These are phyloP conservation scores for Selenicereus undatus DNA, from an alignment of 148 eudicot genomes.

Conservation along the genomic window DNA sequence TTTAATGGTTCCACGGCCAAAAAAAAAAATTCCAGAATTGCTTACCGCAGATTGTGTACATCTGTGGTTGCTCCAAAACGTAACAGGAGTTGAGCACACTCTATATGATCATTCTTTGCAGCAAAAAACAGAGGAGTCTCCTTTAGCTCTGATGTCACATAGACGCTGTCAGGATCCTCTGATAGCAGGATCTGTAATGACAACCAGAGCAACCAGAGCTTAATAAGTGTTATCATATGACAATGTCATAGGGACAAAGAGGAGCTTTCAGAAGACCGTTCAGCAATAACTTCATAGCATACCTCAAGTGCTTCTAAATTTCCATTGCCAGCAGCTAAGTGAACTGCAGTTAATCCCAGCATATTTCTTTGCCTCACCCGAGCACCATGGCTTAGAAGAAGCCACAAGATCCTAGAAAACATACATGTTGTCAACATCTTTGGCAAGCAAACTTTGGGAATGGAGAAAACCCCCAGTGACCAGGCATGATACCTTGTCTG, in stretches of 20 bases:
- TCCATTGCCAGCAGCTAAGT: conserved; percentile 35
- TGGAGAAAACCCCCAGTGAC: neutral
- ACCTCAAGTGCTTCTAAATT: conserved; percentile 36
- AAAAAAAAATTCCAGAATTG: neutral
- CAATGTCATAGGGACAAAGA: neutral
- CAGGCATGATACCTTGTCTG: conserved; percentile 24
- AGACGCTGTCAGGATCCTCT: conserved; percentile 27
- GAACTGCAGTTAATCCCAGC: conserved; percentile 34
- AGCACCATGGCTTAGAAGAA: conserved; percentile 35
- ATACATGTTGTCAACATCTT: neutral
- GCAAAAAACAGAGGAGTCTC: conserved; percentile 40
- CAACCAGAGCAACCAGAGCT: neutral
- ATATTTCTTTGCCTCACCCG: conserved; percentile 36
- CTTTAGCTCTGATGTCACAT: conserved; percentile 29
- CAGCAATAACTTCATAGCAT: conserved; percentile 13
- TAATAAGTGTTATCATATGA: neutral
- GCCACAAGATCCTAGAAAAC: conserved; percentile 27
- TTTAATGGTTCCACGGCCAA: neutral
- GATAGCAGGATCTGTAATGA: conserved; percentile 26
- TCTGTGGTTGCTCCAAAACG: conserved; percentile 37
- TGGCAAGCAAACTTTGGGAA: neutral
- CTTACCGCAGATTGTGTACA: conserved; percentile 36
- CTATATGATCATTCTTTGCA: conserved; percentile 34
- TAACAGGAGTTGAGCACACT: conserved; percentile 32
- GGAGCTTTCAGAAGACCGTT: neutral